Base-by-base conservation (phyloP, 2,329 filamentous ascomycete genomes). In the Cyphellophora europaea region DNA sequence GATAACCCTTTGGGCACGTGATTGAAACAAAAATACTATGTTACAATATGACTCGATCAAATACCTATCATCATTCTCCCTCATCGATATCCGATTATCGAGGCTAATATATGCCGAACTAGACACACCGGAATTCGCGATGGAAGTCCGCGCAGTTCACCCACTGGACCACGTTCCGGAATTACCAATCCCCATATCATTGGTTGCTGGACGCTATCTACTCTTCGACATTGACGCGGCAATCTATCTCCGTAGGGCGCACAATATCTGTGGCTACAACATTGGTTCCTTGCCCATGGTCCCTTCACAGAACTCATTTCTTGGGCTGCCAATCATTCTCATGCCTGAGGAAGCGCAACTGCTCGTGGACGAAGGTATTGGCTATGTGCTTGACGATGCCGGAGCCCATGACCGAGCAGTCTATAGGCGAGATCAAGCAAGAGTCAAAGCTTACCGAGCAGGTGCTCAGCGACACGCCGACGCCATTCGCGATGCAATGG, bases 271-370 rank as follows among this genome's bases (percentile, higher is more conserved):
- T 53, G 87, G 87, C 44, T 81, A 91, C 19, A 70, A 94, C 36
- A 79, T 84, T 40, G 91, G 91, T 38, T 88, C 84, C 5, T 77
- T 94, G 18, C 89, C 91, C 2, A 88, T 96, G 60, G 80, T 86
- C 38, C 87, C 88, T 5, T 89, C 93, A 49, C 91, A 98, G 61
- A 96, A 94, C 62, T 74, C 94, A 38, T 96, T 96, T 55, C 73
- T 89, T 39, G 85, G 88, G 30, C 64, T 96, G 32, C 91, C 91
- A 3, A 64, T 96, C 16, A 82, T 95, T 65, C 69, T 98, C 29
- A 84, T 91, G 66, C 80, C 85, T 2, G 91, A 96, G 62, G 91
- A 98, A 65, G 88, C 81, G 3, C 73, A 78, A 44, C 63, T 91
- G 35, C 71, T 98, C 17, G 77, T 93, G 39, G 79, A 86, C 47